Conservation (phyloP, 2,329 filamentous ascomycete species). For the Periconia macrospinosa region DNA sequence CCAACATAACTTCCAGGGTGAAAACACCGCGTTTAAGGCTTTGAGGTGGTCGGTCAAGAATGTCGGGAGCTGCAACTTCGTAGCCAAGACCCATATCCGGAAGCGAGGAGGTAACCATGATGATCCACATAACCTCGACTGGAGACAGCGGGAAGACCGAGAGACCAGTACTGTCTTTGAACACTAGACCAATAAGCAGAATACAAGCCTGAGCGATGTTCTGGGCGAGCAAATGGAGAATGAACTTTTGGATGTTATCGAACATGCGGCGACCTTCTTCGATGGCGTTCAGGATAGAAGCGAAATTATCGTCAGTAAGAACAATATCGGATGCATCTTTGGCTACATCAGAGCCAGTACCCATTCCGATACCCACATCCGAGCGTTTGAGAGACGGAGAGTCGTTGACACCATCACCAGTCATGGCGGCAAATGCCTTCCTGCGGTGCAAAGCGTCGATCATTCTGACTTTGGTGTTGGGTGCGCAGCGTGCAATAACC, state of each 20-base stretch:
- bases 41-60: conserved; percentile 80
- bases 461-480: conserved; percentile 87
- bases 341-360: conserved; percentile 82
- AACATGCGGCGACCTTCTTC: conserved; percentile 84
- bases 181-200: conserved; percentile 77
- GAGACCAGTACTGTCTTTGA: conserved; percentile 70
- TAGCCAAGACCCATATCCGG: conserved; percentile 87
- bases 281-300: conserved; percentile 80
- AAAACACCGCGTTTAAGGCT: conserved; percentile 50
- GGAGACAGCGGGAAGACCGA: conserved; percentile 87
- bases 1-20: conserved; percentile 40
- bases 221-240: conserved; percentile 72
- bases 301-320: conserved; percentile 85
- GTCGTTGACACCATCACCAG: conserved; percentile 86
- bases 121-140: conserved; percentile 90
- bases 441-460: conserved; percentile 83
- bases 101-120: conserved; percentile 86
- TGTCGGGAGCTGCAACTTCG: conserved; percentile 72
- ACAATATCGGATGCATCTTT: conserved; percentile 85
- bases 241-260: conserved; percentile 87
- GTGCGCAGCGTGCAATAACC: conserved; percentile 82
- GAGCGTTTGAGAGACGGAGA: conserved; percentile 78
- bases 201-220: conserved; percentile 85
- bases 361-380: conserved; percentile 89
- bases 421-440: conserved; percentile 79